Evolutionary conservation across 352 stramenopile genomes (phyloP), one percentile per base, ranked within the genome.

Genomic region (Globisporangium nagaii): DNA sequence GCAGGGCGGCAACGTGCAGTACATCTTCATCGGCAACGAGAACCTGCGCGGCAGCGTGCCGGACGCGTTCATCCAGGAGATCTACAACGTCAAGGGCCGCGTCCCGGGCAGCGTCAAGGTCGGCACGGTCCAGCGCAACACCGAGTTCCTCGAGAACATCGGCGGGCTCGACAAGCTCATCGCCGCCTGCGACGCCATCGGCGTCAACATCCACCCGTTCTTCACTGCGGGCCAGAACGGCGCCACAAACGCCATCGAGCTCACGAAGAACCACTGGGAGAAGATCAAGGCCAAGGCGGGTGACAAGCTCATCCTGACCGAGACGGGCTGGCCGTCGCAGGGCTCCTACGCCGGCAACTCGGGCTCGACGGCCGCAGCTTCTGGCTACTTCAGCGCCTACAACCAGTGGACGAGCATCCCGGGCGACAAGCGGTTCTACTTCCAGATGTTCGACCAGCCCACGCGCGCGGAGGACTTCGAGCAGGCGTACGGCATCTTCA

Each of bases 21-120:
- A 69, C 68, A 75, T 89, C 44, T 82, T 89, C 51, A 75, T 89
- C 24, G 79, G 75, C 15, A 89, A 89, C 54, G 79, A 89, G 62
- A 89, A 89, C 72, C 53, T 86, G 53, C 65, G 56, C 13, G 47
- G 43, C 24, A 74, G 56, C 35, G 68, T 83, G 19, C 71, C 73
- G 1, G 57, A 55, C 12, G 54, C 34, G 25, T 82, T 84, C 56
- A 73, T 78, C 60, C 40, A 60, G 13, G 60, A 83, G 37, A 87
- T 87, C 51, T 41, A 70, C 27, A 52, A 58, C 24, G 71, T 89
- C 65, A 84, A 87, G 63, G 30, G 42, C 0, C 57, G 66, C 30
- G 70, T 84, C 20, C 68, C 68, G 8, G 60, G 30, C 12, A 11
- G 58, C 47, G 70, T 84, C 58, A 72, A 79, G 61, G 79, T 89